Conservation (phyloP, 345 rosid genomes). For the Brassica juncea region DNA sequence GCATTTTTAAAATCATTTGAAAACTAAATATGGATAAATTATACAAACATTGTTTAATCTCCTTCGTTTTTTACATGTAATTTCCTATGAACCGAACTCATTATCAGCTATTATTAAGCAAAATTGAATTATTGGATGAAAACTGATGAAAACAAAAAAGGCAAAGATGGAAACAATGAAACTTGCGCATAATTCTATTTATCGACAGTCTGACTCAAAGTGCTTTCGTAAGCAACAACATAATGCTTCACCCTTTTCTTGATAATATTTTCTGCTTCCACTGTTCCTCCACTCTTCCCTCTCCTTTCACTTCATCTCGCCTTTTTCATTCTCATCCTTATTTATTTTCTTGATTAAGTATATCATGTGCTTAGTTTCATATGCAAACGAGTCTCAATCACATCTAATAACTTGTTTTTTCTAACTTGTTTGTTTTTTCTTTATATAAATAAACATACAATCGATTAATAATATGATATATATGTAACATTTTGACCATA, state of each 20-base stretch:
- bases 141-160: constrained; percentile 5
- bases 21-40: neutral
- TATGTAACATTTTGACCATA: constrained; percentile 10
- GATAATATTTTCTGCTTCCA: constrained; percentile 19
- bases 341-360: neutral
- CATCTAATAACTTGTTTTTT: neutral
- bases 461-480: neutral
- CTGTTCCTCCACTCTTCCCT: constrained; percentile 31
- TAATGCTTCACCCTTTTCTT: constrained; percentile 39
- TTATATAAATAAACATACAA: neutral
- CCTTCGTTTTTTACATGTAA: neutral
- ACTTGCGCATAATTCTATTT: constrained; percentile 42
- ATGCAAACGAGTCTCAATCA: neutral
- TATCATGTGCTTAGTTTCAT: neutral
- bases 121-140: neutral
- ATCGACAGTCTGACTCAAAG: constrained; percentile 44
- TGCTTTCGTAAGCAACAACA: constrained; percentile 42
- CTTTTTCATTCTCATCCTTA: neutral
- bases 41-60: neutral
- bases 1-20: neutral
- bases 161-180: constrained; percentile 30
- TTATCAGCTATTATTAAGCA: neutral
- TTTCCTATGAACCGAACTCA: neutral
- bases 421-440: neutral
- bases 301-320: constrained; percentile 16